Base-by-base conservation (phyloP, 1,139 yeast species). In the Nakaseomyces delphensis region DNA sequence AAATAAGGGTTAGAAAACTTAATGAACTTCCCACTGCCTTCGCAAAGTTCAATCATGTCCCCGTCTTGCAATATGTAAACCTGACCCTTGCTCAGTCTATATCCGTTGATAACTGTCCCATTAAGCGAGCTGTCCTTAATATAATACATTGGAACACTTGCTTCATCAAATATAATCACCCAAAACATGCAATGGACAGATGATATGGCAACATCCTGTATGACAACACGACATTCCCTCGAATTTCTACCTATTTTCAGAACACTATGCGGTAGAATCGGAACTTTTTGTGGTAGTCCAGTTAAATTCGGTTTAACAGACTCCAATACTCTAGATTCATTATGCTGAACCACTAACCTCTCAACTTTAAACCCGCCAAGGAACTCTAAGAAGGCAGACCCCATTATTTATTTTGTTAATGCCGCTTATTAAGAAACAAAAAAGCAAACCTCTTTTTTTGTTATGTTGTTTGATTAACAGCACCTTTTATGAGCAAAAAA, bases 121-220 rank as follows among this genome's bases (percentile, higher is more conserved):
- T 79, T 79, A 36, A 70, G 55, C 2, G 84, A 76, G 1, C 59
- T 45, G 50, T 78, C 83, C 46, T 68, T 69, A 15, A 79, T 50
- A 51, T 78, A 79, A n/a, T 70, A 67, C 47, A 75, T 52, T 0
- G 79, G 76, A 1, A 66, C 53, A 3, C 71, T 65, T 4, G 62
- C 59, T 0, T 67, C 66, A 51, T 78, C 83, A 52, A 79, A 79
- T 37, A 69, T 57, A 1, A 73, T 65, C 0, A 65, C 60, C 77
- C 79, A 76, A 8, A 76, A 49, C 11, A 62, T 51, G 44, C 73
- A 73, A 51, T 76, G 81, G 1, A 57, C 45, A 10, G 63, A 57
- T 0, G 79, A 74, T 1, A 73, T 59, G 2, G 67, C 59, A 1
- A 62, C 58, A 38, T 68, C 63, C 4, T 51, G 43, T 9, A 64